Evolutionary conservation across 139 green algal genomes (phyloP).

Genomic region (Ettlia oleoabundans): DNA sequence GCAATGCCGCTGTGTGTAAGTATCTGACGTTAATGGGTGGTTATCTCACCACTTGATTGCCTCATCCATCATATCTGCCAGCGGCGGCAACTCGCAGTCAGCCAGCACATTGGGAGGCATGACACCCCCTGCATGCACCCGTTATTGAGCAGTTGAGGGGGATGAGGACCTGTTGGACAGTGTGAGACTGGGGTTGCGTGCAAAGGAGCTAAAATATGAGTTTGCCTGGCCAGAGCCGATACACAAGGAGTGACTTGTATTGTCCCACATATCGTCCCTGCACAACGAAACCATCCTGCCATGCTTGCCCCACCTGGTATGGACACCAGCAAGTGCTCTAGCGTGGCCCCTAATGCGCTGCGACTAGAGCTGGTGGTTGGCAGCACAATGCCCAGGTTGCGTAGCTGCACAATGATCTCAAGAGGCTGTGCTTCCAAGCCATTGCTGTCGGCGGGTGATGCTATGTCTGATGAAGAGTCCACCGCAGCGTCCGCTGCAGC

Average conservation of each 20-base stretch:
- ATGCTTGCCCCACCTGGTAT: conserved; percentile 45
- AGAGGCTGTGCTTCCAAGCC: conserved; percentile 37
- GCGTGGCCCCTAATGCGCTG: conserved; percentile 39
- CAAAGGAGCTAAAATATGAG: too few relatives aligned
- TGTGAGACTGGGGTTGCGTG: too few relatives aligned
- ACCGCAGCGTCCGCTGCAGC: neutral
- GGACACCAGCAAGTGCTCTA: conserved; percentile 46
- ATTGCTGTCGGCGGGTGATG: too few relatives aligned
- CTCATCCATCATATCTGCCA: conserved; percentile 41
- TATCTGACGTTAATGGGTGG: too few relatives aligned
- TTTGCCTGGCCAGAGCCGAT: too few relatives aligned
- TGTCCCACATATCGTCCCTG: neutral
- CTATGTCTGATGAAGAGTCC: too few relatives aligned
- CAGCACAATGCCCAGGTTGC: conserved; percentile 49
- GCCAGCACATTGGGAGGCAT: conserved; percentile 33
- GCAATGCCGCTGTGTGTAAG: too few relatives aligned
- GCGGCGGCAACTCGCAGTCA: conserved; percentile 39
- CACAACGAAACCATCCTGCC: neutral
- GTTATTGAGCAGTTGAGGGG: too few relatives aligned
- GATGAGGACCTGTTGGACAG: too few relatives aligned
- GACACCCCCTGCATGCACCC: too few relatives aligned
- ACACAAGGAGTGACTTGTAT: too few relatives aligned
- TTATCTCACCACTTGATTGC: conserved; percentile 39
- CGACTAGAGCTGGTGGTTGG: conserved; percentile 48
- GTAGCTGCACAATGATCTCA: conserved; percentile 51